phyloP scores from a whole-genome alignment of 768 basidiomycete species.

The Lentinula detonsa region DNA sequence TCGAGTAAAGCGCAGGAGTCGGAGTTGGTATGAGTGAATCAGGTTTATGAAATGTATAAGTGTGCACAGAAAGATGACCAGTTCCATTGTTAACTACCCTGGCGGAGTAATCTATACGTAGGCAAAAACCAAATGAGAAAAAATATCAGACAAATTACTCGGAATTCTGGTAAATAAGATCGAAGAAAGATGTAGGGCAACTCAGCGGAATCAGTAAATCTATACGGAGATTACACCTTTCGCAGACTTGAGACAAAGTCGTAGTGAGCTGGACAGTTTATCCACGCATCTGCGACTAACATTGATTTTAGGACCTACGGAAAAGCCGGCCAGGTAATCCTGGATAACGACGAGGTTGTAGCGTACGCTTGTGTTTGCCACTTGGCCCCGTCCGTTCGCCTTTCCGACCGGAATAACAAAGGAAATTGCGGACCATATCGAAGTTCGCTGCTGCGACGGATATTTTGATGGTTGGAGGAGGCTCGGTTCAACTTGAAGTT shows the following conservation, averaged over 20 bases:
- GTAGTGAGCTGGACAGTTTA: slow-evolving; percentile 38
- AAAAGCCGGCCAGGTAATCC: slow-evolving; percentile 34
- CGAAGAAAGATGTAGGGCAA: too few species aligned
- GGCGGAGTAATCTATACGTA: too few species aligned
- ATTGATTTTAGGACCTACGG: slow-evolving; percentile 7
- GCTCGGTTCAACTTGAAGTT: too few species aligned
- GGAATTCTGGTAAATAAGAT: too few species aligned
- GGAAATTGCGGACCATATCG: too few species aligned
- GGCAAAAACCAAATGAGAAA: background rate
- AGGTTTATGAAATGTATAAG: too few species aligned
- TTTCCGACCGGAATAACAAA: slow-evolving; percentile 23
- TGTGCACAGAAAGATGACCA: too few species aligned
- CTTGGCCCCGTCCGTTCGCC: slow-evolving; percentile 43
- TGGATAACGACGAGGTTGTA: slow-evolving; percentile 44
- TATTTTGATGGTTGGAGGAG: too few species aligned
- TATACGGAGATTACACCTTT: slow-evolving; percentile 34
- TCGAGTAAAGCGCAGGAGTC: background rate
- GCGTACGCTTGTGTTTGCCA: slow-evolving; percentile 54
- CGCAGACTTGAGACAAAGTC: background rate
- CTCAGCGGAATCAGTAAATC: slow-evolving; percentile 21
- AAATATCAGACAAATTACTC: too few species aligned
- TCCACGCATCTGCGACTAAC: slow-evolving; percentile 32
- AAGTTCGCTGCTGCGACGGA: too few species aligned
- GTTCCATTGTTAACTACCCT: too few species aligned
- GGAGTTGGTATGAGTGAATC: background rate